A percentile compares a stretch with the other conserved stretches of the same genome.
These are phyloP conservation scores for Beta corolliflora DNA, from an alignment of 179 eudicot species.

Conservation along the genomic window DNA sequence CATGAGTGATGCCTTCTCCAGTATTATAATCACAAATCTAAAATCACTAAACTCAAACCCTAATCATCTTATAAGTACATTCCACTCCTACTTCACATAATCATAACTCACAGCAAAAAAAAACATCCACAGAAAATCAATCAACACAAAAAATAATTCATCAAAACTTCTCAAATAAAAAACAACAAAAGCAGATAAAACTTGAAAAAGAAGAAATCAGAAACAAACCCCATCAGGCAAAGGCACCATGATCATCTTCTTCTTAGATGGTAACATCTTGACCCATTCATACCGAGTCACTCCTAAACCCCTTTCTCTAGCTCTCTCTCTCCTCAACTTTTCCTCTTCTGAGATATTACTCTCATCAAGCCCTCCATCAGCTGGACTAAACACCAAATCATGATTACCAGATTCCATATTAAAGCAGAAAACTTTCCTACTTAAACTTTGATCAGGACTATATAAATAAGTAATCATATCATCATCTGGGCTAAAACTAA, in stretches of 20 bases:
- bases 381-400: slow-evolving; percentile 75
- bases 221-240: slow-evolving; percentile 93
- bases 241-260: slow-evolving; percentile 81
- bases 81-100: neutral
- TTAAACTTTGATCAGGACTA: slow-evolving; percentile 74
- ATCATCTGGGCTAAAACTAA: slow-evolving; percentile 89
- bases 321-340: slow-evolving; percentile 93
- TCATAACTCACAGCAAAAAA: neutral
- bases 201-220: neutral
- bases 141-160: neutral
- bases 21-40: no score
- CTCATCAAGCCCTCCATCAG: slow-evolving; percentile 96
- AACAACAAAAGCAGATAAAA: neutral
- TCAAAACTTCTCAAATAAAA: neutral
- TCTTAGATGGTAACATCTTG: slow-evolving; percentile 54
- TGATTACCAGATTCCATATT: slow-evolving; percentile 63
- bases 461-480: slow-evolving; percentile 63
- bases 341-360: slow-evolving; percentile 86
- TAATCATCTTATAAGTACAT: neutral
- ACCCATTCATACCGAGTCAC: slow-evolving; percentile 98
- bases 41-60: slow-evolving; percentile 5
- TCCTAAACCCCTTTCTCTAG: slow-evolving; percentile 91
- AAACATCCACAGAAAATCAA: neutral
- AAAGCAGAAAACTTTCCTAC: slow-evolving; percentile 65
- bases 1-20: no score